Evolutionary conservation across 768 basidiomycete genomes (phyloP).

Genomic region (Pleurotus giganteus): DNA sequence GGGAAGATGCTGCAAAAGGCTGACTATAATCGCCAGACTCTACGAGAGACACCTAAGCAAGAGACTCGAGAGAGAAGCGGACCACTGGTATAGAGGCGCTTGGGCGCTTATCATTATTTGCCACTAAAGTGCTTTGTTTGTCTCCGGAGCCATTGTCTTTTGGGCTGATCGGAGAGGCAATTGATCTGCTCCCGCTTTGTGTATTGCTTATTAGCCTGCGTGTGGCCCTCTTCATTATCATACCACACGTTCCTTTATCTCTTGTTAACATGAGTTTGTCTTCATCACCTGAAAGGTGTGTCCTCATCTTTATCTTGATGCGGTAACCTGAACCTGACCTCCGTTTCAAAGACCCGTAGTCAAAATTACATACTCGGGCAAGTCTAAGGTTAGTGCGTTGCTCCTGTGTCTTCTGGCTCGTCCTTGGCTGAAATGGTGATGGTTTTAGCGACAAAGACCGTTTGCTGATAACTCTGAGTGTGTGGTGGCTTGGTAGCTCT

Average conservation of each 20-base stretch:
- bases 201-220: background rate
- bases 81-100: no score
- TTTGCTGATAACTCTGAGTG: conserved; percentile 2
- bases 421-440: background rate
- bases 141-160: background rate
- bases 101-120: no score
- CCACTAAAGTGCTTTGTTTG: conserved; percentile 3
- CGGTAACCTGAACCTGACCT: background rate
- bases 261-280: background rate
- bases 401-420: background rate
- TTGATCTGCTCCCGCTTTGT: conserved; percentile 9
- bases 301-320: background rate
- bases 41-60: no score
- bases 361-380: conserved; percentile 7
- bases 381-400: background rate
- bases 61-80: no score
- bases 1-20: no score
- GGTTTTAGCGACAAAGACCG: conserved; percentile 7
- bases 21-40: no score
- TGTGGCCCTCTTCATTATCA: background rate
- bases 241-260: background rate
- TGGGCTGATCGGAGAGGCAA: background rate
- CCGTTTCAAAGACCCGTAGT: conserved; percentile 5
- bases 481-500: background rate
- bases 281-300: conserved; percentile 6